Evolutionary conservation across 2,329 filamentous ascomycete species (phyloP), one percentile per base, ranked within the genome.

Genomic region (Knufia petricola): DNA sequence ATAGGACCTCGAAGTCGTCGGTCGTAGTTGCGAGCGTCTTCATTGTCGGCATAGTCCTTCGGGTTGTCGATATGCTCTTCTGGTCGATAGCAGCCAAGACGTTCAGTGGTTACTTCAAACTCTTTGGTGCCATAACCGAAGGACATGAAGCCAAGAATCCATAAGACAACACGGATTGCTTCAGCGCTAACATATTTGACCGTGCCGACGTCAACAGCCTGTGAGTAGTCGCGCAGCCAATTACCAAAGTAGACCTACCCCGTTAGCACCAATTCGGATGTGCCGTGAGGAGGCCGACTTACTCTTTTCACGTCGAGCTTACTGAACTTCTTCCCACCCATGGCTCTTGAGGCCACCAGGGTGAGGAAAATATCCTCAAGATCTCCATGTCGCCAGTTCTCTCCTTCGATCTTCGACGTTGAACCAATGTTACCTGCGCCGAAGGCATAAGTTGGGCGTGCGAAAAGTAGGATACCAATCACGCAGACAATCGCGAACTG

Each of bases 161-260:
- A 94, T 48, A 95, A 78, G 12, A 95, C 72, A 42, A 95, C 84
- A 28, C 89, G 83, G 61, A 95, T 94, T 50, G 88, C 88, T 67
- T 94, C 87, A 45, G 87, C 84, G 49, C 85, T 90, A 54, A 95
- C 88, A 59, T 83, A 79, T 71, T 95, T 95, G 68, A 95, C 79
- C 3, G 87, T 94, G 53, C 87, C 89, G 43, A 95, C 86, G 65
- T 95, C 89, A 59, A 95, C 85, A 52, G 88, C 89, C 67, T 95
- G 89, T 46, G 85, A 92, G 68, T 95, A 95, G 68, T 95, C 89
- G 49, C 80, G 79, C 28, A 95, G 78, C 89, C 89, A 95, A 72
- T 95, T 95, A 55, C 89, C 89, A 70, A 95, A 95, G 72, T 95
- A 95, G 55, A 94, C 85, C 52, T 88, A 80, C 3, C 4, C 13